Evolutionary conservation across 2,329 filamentous ascomycete genomes (phyloP).

Genomic region (Dothistroma pini): DNA sequence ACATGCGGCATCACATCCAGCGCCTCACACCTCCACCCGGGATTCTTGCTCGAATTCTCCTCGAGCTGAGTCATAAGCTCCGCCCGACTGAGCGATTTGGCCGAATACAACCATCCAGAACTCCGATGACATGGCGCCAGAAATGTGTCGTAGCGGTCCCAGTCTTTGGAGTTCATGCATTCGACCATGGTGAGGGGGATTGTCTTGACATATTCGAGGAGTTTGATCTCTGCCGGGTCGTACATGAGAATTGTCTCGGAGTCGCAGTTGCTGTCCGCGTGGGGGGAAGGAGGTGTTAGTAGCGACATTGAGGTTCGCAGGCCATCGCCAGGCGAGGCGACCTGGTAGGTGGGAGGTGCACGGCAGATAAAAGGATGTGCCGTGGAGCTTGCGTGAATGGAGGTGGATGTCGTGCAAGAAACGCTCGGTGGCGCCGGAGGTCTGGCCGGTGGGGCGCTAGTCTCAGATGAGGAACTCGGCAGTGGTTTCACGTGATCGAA

Average conservation of each 20-base stretch:
- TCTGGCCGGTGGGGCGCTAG: not conserved
- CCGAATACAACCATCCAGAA: not conserved
- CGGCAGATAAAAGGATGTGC: not conserved
- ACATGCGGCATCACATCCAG: constrained; percentile 2
- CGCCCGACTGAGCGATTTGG: not conserved
- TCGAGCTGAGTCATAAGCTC: not conserved
- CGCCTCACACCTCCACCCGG: not conserved
- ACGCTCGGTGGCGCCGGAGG: not conserved
- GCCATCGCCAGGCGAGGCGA: not conserved
- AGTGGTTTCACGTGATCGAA: not conserved
- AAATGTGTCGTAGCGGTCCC: not conserved
- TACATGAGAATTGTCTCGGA: not conserved
- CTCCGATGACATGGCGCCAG: not conserved
- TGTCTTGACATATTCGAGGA: not conserved
- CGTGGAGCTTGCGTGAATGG: not conserved
- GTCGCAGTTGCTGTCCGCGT: not conserved
- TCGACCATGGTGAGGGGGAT: not conserved
- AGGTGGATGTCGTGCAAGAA: not conserved
- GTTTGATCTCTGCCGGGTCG: constrained; percentile 1
- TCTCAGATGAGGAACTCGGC: not conserved
- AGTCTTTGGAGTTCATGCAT: not conserved
- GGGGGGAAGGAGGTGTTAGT: not conserved
- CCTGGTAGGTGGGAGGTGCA: not conserved
- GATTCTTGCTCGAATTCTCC: constrained; percentile 1
- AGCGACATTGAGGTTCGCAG: not conserved